Evolutionary conservation across 2,329 filamentous ascomycete genomes (phyloP).

Genomic region (Tolypocladium nubicola): DNA sequence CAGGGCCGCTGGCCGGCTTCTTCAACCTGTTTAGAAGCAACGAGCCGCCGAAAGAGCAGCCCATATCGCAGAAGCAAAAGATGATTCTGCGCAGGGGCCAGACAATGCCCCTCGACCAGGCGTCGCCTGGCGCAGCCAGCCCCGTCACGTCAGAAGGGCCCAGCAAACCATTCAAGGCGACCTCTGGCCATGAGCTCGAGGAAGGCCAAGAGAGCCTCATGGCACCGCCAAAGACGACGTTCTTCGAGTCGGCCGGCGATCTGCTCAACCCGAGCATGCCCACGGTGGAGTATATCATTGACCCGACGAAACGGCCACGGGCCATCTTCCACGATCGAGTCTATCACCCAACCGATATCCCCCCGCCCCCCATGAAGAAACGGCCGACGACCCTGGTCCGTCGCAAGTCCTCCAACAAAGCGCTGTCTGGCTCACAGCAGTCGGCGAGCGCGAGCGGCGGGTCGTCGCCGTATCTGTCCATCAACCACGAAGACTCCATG

Average conservation of each 20-base stretch:
- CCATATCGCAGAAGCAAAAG: slow-evolving; percentile 46
- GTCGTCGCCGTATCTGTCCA: slow-evolving; percentile 19
- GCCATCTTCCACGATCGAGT: slow-evolving; percentile 96
- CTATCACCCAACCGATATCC: slow-evolving; percentile 90
- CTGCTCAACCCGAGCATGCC: slow-evolving; percentile 84
- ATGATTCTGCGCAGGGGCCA: slow-evolving; percentile 72
- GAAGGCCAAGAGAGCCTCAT: slow-evolving; percentile 37
- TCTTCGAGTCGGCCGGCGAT: slow-evolving; percentile 92
- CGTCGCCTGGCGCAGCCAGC: slow-evolving; percentile 8
- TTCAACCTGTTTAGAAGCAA: slow-evolving; percentile 64
- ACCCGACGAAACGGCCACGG: slow-evolving; percentile 69
- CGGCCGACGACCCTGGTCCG: slow-evolving; percentile 27
- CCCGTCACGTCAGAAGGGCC: slow-evolving; percentile 7
- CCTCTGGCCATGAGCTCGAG: slow-evolving; percentile 37
- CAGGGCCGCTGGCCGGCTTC: slow-evolving; percentile 45
- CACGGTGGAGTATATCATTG: slow-evolving; percentile 67
- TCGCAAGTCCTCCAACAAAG: slow-evolving; percentile 17
- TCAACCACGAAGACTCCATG: slow-evolving; percentile 31
- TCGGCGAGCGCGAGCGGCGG: slow-evolving; percentile 13
- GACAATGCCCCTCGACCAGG: slow-evolving; percentile 40
- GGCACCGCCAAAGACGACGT: slow-evolving; percentile 79
- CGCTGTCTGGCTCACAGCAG: slow-evolving; percentile 11
- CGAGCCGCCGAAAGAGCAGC: slow-evolving; percentile 37
- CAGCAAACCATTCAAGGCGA: slow-evolving; percentile 26
- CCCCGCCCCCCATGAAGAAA: slow-evolving; percentile 60